phyloP scores from a whole-genome alignment of 306 rosid species.

The Pueraria montana region DNA sequence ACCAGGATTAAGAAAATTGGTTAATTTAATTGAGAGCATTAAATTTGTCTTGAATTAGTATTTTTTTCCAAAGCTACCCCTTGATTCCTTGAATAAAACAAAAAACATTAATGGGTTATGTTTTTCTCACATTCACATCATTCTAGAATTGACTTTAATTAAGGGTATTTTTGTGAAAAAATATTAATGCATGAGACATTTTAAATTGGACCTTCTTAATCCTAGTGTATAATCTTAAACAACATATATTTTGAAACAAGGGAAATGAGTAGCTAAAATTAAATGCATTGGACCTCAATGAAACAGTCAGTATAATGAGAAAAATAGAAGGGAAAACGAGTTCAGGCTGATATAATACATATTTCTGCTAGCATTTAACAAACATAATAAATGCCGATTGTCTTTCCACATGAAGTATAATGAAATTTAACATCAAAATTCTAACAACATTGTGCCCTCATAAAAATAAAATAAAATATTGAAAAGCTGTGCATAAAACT shows the following conservation, averaged over 20 bases:
- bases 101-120: no score
- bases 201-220: background rate
- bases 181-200: no score
- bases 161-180: no score
- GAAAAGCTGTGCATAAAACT: background rate
- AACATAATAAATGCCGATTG: background rate
- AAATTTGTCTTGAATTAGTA: no score
- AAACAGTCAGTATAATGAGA: slow-evolving; percentile 21
- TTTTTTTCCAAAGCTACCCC: no score
- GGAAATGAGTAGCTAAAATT: slow-evolving; percentile 7
- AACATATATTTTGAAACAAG: background rate
- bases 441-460: slow-evolving; percentile 13
- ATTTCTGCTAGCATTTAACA: slow-evolving; percentile 3
- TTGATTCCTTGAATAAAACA: no score
- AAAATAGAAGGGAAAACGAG: slow-evolving; percentile 30
- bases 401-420: background rate
- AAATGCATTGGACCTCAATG: slow-evolving; percentile 15
- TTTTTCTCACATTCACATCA: no score
- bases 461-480: slow-evolving; percentile 11
- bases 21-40: no score
- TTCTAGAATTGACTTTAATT: no score
- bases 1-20: no score
- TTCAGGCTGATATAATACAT: slow-evolving; percentile 16
- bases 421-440: slow-evolving; percentile 22
- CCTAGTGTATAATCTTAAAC: background rate